phyloP scores from a whole-genome alignment of 2,329 filamentous ascomycete genomes.

The Beauveria sp. region DNA sequence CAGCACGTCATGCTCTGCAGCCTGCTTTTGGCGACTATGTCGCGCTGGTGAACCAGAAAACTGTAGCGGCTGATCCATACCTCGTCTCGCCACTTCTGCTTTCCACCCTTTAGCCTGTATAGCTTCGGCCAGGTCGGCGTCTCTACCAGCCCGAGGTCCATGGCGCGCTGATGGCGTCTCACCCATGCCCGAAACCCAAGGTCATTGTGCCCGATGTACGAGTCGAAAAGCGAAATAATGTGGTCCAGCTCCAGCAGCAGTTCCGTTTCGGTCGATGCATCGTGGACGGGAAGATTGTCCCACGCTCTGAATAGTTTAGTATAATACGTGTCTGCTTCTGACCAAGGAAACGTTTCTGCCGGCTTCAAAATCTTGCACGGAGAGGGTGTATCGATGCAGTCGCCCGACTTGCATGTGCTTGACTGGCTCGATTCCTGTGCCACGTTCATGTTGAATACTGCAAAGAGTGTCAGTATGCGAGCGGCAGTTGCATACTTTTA shows the following conservation, averaged over 20 bases:
- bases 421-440: neutral
- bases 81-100: constrained; percentile 14
- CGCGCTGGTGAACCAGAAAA: constrained; percentile 18
- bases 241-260: constrained; percentile 16
- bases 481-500: neutral
- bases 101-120: neutral
- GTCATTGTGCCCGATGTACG: constrained; percentile 17
- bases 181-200: constrained; percentile 17
- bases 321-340: neutral
- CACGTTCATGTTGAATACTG: neutral
- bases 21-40: constrained; percentile 12
- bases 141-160: constrained; percentile 13
- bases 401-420: neutral
- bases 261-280: constrained; percentile 5
- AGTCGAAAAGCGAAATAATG: constrained; percentile 18
- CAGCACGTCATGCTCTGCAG: neutral
- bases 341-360: neutral
- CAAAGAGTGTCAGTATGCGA: neutral
- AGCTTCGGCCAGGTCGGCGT: constrained; percentile 14
- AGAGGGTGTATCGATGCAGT: neutral
- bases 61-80: constrained; percentile 18
- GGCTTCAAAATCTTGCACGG: neutral
- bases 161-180: constrained; percentile 18
- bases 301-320: constrained; percentile 10
- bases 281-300: constrained; percentile 2